Base-by-base conservation (phyloP, 176 grass and related monocot species). In the Aegilops bicornis region DNA sequence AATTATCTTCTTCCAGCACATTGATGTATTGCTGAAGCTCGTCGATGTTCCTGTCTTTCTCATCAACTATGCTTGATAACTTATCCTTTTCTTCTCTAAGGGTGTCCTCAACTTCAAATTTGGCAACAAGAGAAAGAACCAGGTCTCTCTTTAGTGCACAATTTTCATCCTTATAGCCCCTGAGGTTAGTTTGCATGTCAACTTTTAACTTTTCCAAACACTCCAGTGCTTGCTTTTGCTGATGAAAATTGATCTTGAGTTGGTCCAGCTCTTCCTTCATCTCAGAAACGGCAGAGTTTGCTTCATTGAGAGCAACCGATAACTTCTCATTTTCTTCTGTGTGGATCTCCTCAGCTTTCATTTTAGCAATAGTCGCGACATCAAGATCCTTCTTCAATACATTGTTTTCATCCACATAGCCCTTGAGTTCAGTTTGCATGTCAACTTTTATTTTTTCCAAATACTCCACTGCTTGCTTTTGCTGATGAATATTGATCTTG, bases 1-100 rank as follows among this genome's bases (percentile, higher is more conserved):
- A 9, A 32, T 87, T 93, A 83, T 92, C 86, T 95, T 91, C 91
- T 89, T 91, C 83, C 37, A 95, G 52, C 2, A 42, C 14, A 43
- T 6, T 2, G 8, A 91, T 87, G 27, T 83, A 25, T 77, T 91
- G 81, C 69, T 89, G 69, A 64, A 94, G 83, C 36, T 95, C 88
- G 74, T 84, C 78, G 42, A 91, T 84, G 17, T 79, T 61, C 45
- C 32, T 79, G 73, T 81, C 82, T 87, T 78, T 94, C 85, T 92
- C 82, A 50, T 61, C 37, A 72, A 82, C 85, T 79, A 87, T 83
- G 82, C 36, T 58, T 23, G 7, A 72, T 79, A 90, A 75, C 33
- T 69, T 86, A 29, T 89, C 86, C 36, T 85, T 94, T 84, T 89
- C 86, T 84, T 88, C 79, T 86, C 24, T 65, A 39, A 88, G 80